Base-by-base conservation (phyloP, 1,139 yeast species). In the Yamadazyma dushanensis region DNA sequence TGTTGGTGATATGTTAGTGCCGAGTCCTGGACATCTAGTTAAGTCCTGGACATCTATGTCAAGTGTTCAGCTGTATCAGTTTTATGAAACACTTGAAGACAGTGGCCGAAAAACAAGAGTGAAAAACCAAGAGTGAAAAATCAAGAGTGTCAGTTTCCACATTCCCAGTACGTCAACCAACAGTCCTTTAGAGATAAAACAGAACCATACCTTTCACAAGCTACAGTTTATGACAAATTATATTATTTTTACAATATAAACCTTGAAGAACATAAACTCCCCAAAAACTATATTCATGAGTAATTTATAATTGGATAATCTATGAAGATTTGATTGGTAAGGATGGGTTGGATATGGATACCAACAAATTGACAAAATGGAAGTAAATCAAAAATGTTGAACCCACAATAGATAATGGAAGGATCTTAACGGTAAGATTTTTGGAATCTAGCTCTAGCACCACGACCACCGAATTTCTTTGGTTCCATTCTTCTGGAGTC, bases 371-470 rank as follows among this genome's bases (percentile, higher is more conserved):
- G 14, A 21, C 5, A 21, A 21, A 21, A 21, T 5, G n/a, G n/a
- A 21, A 21, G 24, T 21, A 25, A 25, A 23, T 23, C 11, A 23
- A 15, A 25, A 15, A 15, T 25, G 9, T 14, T 25, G 27, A 15
- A 25, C 15, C 18, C 13, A 25, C 16, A 25, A 25, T 25, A 10
- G 27, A 25, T 25, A 25, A 25, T 10, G 14, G 13, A 25, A 25
- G 27, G 18, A 14, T 25, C 27, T 26, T 90, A 92, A 89, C 98
- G 98, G 95, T 92, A 92, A 75, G 98, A 92, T 78, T 92, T 92
- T 83, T 92, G 98, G 97, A 87, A 92, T 82, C 97, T 90, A 71
- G 98, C 94, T 81, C 98, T 92, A 79, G 98, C 98, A 88, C 98
- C 98, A 78, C 95, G 96, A 83, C 98, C 98, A 83, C 98, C 98